These are phyloP conservation scores for Glaciozyma antarctica DNA, from an alignment of 768 basidiomycete species.

Conservation along the genomic window DNA sequence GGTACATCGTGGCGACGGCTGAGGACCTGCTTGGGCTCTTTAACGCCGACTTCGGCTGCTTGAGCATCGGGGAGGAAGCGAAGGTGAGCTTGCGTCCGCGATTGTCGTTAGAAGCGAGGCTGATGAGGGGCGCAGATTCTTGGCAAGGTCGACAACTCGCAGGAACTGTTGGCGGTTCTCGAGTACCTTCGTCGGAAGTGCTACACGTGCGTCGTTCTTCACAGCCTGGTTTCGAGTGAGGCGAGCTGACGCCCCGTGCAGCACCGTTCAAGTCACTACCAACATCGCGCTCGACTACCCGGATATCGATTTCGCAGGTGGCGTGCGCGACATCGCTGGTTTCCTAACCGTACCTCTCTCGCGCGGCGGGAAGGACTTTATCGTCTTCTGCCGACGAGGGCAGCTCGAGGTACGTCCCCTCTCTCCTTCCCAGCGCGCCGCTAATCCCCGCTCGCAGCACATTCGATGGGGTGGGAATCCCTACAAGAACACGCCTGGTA, in stretches of 20 bases:
- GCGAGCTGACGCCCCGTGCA: constrained; percentile 40
- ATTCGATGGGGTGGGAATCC: constrained; percentile 55
- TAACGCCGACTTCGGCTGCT: constrained; percentile 62
- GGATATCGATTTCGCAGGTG: constrained; percentile 54
- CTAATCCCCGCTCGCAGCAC: background rate
- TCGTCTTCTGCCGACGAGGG: constrained; percentile 67
- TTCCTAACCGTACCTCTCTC: constrained; percentile 67
- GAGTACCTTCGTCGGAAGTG: constrained; percentile 68
- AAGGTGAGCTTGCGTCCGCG: constrained; percentile 43
- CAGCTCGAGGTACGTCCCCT: constrained; percentile 41
- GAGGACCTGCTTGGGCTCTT: constrained; percentile 69
- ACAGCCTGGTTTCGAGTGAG: constrained; percentile 34
- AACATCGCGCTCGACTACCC: constrained; percentile 55
- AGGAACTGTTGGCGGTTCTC: constrained; percentile 67
- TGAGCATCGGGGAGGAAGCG: constrained; percentile 52
- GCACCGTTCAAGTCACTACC: constrained; percentile 46
- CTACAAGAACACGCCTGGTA: constrained; percentile 40
- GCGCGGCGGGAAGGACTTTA: constrained; percentile 63
- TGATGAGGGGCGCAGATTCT: constrained; percentile 45
- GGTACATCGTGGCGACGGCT: constrained; percentile 64
- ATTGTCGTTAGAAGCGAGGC: background rate
- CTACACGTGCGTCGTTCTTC: constrained; percentile 50
- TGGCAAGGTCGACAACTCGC: constrained; percentile 60
- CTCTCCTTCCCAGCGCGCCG: too few relatives aligned
- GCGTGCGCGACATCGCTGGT: constrained; percentile 60